These are phyloP conservation scores for Dillenia suffruticosa DNA, from an alignment of 164 flowering plant species.

Conservation along the genomic window DNA sequence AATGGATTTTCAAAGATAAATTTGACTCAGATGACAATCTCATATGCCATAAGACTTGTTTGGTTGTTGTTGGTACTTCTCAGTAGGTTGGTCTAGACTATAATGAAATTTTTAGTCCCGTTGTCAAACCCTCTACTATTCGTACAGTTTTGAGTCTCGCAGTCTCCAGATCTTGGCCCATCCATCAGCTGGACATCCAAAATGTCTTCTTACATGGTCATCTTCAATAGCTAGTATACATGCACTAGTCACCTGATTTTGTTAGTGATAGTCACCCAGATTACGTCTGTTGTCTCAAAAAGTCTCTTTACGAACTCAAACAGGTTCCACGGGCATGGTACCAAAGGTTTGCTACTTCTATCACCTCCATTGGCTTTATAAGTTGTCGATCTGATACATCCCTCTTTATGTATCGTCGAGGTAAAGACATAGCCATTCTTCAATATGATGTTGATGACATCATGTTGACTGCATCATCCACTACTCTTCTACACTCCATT, in stretches of 20 bases:
- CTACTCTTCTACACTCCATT: too few species aligned
- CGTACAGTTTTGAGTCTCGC: neutral
- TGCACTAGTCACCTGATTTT: neutral
- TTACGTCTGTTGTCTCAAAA: neutral
- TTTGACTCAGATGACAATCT: neutral
- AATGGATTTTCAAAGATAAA: slow-evolving; percentile 7
- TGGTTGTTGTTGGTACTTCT: neutral
- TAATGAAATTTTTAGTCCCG: neutral
- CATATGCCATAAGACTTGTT: neutral
- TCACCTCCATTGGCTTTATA: too few species aligned
- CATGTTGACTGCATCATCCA: too few species aligned
- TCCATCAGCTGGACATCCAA: too few species aligned
- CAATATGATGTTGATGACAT: too few species aligned
- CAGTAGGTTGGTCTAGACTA: too few species aligned
- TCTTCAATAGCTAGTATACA: neutral
- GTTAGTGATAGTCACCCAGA: neutral
- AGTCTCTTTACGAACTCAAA: neutral
- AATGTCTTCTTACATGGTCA: too few species aligned
- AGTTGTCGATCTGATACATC: too few species aligned
- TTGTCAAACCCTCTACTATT: neutral
- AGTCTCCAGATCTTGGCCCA: neutral
- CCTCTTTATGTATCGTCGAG: too few species aligned
- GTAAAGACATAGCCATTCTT: too few species aligned
- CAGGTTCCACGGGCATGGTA: neutral
- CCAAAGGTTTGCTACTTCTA: neutral